Evolutionary conservation across 805 yeast genomes (phyloP).

Genomic region (Yarrowia keelungensis): DNA sequence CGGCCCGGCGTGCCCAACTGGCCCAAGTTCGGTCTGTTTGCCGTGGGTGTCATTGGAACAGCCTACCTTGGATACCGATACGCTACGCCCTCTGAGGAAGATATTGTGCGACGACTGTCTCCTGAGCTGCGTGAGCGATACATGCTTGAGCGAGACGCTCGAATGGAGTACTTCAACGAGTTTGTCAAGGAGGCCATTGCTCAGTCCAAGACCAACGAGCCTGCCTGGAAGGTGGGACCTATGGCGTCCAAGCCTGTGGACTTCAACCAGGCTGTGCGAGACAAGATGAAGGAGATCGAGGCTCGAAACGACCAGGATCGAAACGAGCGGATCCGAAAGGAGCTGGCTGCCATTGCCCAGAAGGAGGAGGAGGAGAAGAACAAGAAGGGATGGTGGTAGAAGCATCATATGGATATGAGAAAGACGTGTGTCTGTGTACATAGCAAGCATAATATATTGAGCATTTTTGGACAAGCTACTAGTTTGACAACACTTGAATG

Average conservation of each 20-base stretch:
- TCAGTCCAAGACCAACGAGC: conserved; percentile 35
- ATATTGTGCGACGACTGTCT: conserved; percentile 25
- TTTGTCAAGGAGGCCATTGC: conserved; percentile 38
- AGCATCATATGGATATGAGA: too few species aligned
- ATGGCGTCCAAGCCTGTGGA: conserved; percentile 32
- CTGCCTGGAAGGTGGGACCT: conserved; percentile 36
- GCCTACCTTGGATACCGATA: conserved; percentile 30
- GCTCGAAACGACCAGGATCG: conserved; percentile 29
- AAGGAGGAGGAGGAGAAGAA: conserved; percentile 38
- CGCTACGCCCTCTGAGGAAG: conserved; percentile 35
- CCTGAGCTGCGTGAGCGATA: conserved; percentile 37
- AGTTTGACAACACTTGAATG: too few species aligned
- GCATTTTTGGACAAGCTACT: background rate
- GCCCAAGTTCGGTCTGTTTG: conserved; percentile 36
- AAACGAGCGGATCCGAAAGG: conserved; percentile 7
- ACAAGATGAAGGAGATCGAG: conserved; percentile 37
- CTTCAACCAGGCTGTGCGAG: conserved; percentile 30
- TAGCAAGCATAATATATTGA: conserved; percentile 17
- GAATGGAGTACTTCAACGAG: conserved; percentile 33
- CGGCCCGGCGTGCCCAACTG: conserved; percentile 39
- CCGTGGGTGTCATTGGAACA: conserved; percentile 23
- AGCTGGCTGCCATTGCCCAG: conserved; percentile 29
- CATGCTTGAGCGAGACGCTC: conserved; percentile 37
- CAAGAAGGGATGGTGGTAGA: conserved; percentile 39
- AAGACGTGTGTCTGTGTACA: conserved; percentile 10